Conservation (phyloP, 2,329 filamentous ascomycete genomes). For the Cladobotryum protrusum region DNA sequence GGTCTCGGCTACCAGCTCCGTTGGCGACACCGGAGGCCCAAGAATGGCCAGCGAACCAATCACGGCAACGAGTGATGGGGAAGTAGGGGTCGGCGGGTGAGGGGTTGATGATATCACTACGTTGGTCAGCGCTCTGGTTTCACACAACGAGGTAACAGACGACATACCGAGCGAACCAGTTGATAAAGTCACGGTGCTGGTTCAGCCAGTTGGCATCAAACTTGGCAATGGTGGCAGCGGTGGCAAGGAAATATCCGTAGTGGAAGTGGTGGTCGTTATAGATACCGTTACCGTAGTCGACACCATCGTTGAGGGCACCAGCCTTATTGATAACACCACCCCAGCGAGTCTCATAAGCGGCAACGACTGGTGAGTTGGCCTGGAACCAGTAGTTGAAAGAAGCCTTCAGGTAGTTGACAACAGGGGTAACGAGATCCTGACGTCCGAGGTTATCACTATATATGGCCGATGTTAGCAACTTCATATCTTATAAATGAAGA, state of each 20-base stretch:
- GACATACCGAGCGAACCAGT: conserved; percentile 18
- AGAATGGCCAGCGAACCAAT: conserved; percentile 24
- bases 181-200: conserved; percentile 20
- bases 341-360: conserved; percentile 21
- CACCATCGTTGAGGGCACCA: conserved; percentile 13
- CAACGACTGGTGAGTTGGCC: conserved; percentile 11
- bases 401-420: conserved; percentile 16
- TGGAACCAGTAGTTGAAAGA: conserved; percentile 20
- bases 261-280: conserved; percentile 27
- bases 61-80: conserved; percentile 19
- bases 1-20: conserved; percentile 20
- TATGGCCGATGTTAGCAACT: neutral
- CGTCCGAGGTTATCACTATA: conserved; percentile 18
- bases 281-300: conserved; percentile 23
- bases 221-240: conserved; percentile 22
- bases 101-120: conserved; percentile 21
- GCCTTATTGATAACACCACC: conserved; percentile 19
- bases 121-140: no score
- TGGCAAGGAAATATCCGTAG: conserved; percentile 21
- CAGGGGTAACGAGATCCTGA: conserved; percentile 14
- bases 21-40: conserved; percentile 24
- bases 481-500: neutral
- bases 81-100: conserved; percentile 21
- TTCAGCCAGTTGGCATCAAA: conserved; percentile 18
- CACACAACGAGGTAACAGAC: neutral